Evolutionary conservation across 2,329 filamentous ascomycete genomes (phyloP), one percentile per base, ranked within the genome.

Genomic region (Ciborinia camelliae): DNA sequence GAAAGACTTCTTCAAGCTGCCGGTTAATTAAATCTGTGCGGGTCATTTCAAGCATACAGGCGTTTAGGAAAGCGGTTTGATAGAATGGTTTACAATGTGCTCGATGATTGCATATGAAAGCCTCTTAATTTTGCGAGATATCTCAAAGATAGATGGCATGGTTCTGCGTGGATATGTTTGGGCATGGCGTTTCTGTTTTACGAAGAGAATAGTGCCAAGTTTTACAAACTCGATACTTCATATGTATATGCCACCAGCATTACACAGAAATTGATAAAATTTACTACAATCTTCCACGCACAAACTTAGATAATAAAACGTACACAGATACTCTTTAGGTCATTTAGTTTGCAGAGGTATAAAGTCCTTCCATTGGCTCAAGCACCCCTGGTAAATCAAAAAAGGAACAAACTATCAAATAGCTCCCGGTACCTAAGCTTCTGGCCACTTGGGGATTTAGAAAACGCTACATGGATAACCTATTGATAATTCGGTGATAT

Each of bases 1-100:
- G 82, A 88, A 74, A 80, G 81, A 37, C 76, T 89, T 58, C 76
- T 88, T 45, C 58, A 66, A 37, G 64, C 74, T 64, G 64, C 71
- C 60, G 66, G 70, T 60, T 51, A 67, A 54, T 43, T 51, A 39
- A 32, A 41, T 50, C 32, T 41, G 23, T 66, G 39, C 55, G 51
- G 64, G 45, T 58, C 30, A 52, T 26, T 51, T 55, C 45, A 63
- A 63, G 62, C 32, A 63, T 58, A 58, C 32, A 37, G 62, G 62
- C 52, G 62, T 63, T 63, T 47, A 58, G 55, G 62, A 57, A 47
- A 63, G 52, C 52, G 62, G 50, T 63, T 63, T 63, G 32, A 41
- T 58, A 63, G 62, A 45, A 63, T 30, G 62, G 51, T 58, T 63
- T 18, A 47, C 50, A 26, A 58, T 43, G 60, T 39, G 52, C 41